A percentile compares a stretch with the other conserved stretches of the same genome.
These are phyloP conservation scores for Coemansia sp. DNA, from an alignment of 192 early-diverging fungal genomes.

Conservation along the genomic window DNA sequence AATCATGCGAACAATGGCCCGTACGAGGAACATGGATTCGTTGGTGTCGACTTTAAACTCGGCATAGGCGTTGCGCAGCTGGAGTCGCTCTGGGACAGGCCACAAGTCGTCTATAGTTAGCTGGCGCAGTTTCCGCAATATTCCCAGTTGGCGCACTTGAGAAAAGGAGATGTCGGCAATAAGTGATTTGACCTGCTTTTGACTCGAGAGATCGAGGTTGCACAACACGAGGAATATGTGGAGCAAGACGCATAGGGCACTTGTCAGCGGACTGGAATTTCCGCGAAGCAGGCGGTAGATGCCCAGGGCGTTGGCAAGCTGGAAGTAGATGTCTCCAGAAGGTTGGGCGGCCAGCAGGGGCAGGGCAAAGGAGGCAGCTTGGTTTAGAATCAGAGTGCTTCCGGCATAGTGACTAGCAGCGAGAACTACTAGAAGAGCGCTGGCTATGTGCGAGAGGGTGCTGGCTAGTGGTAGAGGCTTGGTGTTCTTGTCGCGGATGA, in stretches of 20 bases:
- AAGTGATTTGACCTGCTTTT: background rate
- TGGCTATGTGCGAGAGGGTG: background rate
- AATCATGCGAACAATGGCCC: conserved; percentile 29
- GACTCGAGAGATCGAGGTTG: conserved; percentile 10
- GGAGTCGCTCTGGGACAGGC: conserved; percentile 21
- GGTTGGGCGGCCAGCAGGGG: background rate
- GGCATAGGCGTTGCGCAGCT: conserved; percentile 1
- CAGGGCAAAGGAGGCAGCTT: background rate
- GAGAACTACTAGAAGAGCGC: background rate
- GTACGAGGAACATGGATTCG: conserved; percentile 36
- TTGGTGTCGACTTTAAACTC: conserved; percentile 24
- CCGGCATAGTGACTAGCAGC: background rate
- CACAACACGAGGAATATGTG: conserved; percentile 8
- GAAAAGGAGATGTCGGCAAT: background rate
- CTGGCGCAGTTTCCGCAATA: conserved; percentile 7
- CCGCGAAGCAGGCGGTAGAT: conserved; percentile 9
- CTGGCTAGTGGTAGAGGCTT: background rate
- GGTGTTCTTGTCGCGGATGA: background rate
- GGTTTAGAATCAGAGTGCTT: background rate
- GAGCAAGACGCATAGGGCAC: background rate
- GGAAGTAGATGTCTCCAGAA: conserved; percentile 1
- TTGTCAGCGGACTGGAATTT: background rate
- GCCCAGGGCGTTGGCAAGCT: conserved; percentile 10
- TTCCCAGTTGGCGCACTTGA: conserved; percentile 18
- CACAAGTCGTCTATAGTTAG: conserved; percentile 23